phyloP scores from a whole-genome alignment of 169 alveolate genomes.

The Plasmodium fragile region DNA sequence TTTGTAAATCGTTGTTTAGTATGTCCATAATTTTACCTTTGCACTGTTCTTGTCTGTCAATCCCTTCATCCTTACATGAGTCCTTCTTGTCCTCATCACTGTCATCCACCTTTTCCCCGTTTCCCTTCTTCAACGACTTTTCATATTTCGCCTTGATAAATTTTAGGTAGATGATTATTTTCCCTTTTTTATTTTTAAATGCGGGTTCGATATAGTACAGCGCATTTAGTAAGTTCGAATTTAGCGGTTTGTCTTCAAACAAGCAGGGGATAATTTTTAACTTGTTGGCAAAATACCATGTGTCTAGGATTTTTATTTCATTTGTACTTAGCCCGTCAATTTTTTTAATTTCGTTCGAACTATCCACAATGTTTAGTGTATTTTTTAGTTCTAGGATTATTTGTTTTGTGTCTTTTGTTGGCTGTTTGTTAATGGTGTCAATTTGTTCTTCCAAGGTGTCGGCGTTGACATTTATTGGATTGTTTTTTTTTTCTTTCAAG shows the following conservation, averaged over 20 bases:
- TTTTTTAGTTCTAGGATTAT: slow-evolving; percentile 42
- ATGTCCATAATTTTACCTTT: slow-evolving; percentile 1
- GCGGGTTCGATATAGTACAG: slow-evolving; percentile 34
- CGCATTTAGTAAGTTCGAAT: slow-evolving; percentile 4
- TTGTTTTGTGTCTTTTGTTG: slow-evolving; percentile 42
- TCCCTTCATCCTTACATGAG: not conserved
- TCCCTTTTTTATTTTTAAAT: slow-evolving; percentile 44
- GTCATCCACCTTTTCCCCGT: not conserved
- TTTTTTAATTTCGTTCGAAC: slow-evolving; percentile 3
- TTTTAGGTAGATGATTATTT: slow-evolving; percentile 54
- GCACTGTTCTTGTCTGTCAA: not conserved
- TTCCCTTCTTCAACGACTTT: slow-evolving; percentile 13
- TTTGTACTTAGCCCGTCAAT: slow-evolving; percentile 37
- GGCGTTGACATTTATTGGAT: not conserved
- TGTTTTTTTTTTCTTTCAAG: slow-evolving; percentile 4
- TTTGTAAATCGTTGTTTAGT: slow-evolving; percentile 9
- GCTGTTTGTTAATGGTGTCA: not conserved
- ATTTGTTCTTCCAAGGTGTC: not conserved
- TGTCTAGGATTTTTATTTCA: slow-evolving; percentile 35
- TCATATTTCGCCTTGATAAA: slow-evolving; percentile 45
- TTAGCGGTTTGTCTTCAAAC: slow-evolving; percentile 57
- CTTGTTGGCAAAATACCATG: slow-evolving; percentile 61
- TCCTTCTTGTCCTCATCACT: slow-evolving; percentile 6
- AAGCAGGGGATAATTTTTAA: slow-evolving; percentile 57
- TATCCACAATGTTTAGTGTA: slow-evolving; percentile 46